Evolutionary conservation across 768 basidiomycete species (phyloP), one percentile per base, ranked within the genome.

Genomic region (Gelatoporia subvermispora): DNA sequence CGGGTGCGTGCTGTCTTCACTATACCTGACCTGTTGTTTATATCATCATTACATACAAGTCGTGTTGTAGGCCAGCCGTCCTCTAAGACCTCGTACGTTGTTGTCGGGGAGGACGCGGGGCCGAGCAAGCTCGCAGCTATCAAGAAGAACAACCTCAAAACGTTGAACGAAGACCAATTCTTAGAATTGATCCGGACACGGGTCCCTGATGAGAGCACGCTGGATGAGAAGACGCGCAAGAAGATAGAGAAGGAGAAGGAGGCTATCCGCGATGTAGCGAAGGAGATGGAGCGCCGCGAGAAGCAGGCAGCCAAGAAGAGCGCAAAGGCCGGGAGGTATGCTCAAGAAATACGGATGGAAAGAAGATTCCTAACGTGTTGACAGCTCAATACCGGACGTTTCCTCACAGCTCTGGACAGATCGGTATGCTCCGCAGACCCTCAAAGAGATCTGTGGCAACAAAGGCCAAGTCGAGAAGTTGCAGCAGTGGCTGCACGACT

Each of bases 361-460:
- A 38, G 3, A 23, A 28, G 4, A 34, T 5, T n/a, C 21, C 17
- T 11, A 10, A 43, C 35, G 24, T 24, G 17, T 24, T 22, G 2
- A 17, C 13, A 56, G 50, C 8, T 42, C 53, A 13, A 49, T 43
- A 8, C 36, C 50, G 0, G 35, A 35, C 1, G 41, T 51, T 3
- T 17, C 71, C 1, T 74, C 76, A 2, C 92, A 95, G 63, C 73
- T 98, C 1, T 98, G 96, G 96, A 97, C 96, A 35, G 86, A 85
- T 25, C 83, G 93, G 9, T 99, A 99, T 63, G 95, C 96, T 0
- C 96, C 96, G 1, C 81, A 84, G 54, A 77, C 75, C 2, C 55
- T 93, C 48, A 93, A 89, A 58, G 93, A 99, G 48, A 79, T 99
- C 16, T 97, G 94, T 52, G 96, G 96, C 8, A 99, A 98, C 71